These are phyloP conservation scores for Sanghuangporus weigelae DNA, from an alignment of 1,284 basidiomycete species.

Conservation along the genomic window DNA sequence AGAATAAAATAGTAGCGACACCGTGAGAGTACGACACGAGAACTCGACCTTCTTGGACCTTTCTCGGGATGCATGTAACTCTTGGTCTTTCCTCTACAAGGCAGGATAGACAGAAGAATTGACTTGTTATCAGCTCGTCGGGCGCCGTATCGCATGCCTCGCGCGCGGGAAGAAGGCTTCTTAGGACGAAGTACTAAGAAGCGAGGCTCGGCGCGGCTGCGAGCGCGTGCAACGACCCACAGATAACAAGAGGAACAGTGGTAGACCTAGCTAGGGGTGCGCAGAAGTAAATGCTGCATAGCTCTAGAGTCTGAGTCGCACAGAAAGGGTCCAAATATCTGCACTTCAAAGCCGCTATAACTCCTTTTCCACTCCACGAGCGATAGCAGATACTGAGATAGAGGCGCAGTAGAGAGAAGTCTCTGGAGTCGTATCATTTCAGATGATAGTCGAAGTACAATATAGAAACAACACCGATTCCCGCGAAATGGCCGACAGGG, in stretches of 20 bases:
- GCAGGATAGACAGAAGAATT: not conserved
- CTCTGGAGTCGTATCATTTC: not conserved
- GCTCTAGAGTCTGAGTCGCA: not conserved
- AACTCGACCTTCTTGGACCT: not conserved
- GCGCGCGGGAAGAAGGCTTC: not conserved
- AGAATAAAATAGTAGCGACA: too few relatives aligned
- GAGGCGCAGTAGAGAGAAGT: not conserved
- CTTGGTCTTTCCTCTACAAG: not conserved
- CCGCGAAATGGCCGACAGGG: not conserved
- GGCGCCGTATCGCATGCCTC: not conserved
- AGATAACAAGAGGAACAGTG: not conserved
- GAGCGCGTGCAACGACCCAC: not conserved
- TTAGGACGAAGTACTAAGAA: not conserved
- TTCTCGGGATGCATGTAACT: not conserved
- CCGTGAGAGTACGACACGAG: not conserved
- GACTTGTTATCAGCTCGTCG: too few relatives aligned
- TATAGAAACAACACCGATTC: not conserved
- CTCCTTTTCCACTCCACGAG: not conserved
- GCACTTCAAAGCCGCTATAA: not conserved
- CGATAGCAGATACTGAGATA: not conserved
- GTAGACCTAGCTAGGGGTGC: not conserved
- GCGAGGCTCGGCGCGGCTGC: not conserved
- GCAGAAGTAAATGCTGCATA: not conserved
- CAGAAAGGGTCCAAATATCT: not conserved
- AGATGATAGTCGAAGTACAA: not conserved